Evolutionary conservation across 495 filamentous ascomycete genomes (phyloP), one percentile per base, ranked within the genome.

Genomic region (Penicillium atrosanguineum): DNA sequence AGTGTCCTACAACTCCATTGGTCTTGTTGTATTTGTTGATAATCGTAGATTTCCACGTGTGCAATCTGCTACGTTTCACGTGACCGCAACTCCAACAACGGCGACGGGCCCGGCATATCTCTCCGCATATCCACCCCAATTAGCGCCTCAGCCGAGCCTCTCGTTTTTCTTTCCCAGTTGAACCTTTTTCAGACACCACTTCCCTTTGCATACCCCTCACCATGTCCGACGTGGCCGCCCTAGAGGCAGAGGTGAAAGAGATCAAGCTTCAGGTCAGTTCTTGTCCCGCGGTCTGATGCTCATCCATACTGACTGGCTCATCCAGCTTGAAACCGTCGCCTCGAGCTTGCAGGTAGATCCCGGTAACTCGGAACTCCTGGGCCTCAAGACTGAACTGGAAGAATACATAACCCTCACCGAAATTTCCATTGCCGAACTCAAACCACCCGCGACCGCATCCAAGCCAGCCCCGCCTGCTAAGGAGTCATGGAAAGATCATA

Each of bases 381-480:
- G 78, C 68, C 85, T 96, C 66, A 86, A 87, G 69, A 69, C 76
- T 73, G 90, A 95, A 80, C 83, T 96, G 70, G 83, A 89, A 80
- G 81, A 90, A 79, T 81, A 89, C 78, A 88, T 95, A 70, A 78
- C 79, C 73, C 79, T 91, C 61, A 83, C 87, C 69, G 80, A 89
- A 77, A 84, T 85, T 56, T 79, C 86, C 55, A 87, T 95, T 76
- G 84, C 85, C 79, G 90, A 95, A 74, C 77, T 89, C 65, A 86
- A 85, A 71, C 81, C 86, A 54, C 69, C 70, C 62, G 68, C 78
- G 78, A 68, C 79, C 61, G 56, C 73, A 52, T 59, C 75, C 44
- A 59, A 75, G 42, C 57, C 69, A 44, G 72, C 76, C 56, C 63
- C 71, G 25, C 69, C 81, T 6, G 71, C 75, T 25, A 79, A 80